phyloP scores from a whole-genome alignment of 495 filamentous ascomycete species.

The Lophiotrema nucula region DNA sequence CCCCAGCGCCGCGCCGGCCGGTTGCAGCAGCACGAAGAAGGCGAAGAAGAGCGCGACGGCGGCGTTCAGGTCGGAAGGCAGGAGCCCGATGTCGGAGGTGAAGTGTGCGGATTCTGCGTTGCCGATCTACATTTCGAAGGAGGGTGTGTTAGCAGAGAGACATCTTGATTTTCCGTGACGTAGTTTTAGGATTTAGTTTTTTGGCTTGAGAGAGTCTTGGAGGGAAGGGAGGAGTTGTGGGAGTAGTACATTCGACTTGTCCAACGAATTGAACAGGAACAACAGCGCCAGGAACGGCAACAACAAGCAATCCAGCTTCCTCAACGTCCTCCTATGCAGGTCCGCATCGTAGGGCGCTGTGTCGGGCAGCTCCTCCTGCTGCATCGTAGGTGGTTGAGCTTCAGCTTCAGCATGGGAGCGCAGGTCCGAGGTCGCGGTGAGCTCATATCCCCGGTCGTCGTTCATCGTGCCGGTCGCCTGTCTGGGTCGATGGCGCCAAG shows the following conservation, averaged over 20 bases:
- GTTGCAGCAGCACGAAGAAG: conserved; percentile 57
- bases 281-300: conserved; percentile 54
- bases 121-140: too few species aligned
- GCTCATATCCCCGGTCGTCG: too few species aligned
- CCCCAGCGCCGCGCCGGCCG: conserved; percentile 56
- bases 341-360: not conserved
- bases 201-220: not conserved
- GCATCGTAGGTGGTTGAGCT: not conserved
- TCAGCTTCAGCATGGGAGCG: not conserved
- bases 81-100: conserved; percentile 48
- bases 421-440: not conserved
- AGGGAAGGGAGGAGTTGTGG: not conserved
- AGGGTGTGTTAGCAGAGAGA: too few species aligned
- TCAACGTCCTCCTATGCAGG: conserved; percentile 35
- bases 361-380: not conserved
- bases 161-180: too few species aligned
- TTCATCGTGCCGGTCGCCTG: not conserved
- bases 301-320: conserved; percentile 49
- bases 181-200: too few species aligned
- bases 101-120: conserved; percentile 55
- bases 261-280: conserved; percentile 54
- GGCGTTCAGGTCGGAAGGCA: conserved; percentile 51
- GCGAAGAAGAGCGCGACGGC: conserved; percentile 57
- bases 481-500: not conserved
- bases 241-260: conserved; percentile 46